Base-by-base conservation (phyloP, 1,139 yeast species). In the Magnusiomyces paraingens region DNA sequence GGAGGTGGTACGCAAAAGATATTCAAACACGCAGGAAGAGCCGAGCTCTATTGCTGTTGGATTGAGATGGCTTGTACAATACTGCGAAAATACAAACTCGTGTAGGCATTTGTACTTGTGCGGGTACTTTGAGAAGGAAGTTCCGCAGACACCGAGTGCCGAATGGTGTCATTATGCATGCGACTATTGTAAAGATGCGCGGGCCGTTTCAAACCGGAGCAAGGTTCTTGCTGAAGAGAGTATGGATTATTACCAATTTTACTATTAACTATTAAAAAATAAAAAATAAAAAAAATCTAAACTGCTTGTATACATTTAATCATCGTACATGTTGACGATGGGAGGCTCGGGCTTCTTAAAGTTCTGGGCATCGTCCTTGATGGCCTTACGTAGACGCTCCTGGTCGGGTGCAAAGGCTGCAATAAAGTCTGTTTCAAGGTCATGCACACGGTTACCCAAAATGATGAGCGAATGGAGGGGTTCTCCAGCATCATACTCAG, bases 401-500 rank as follows among this genome's bases (percentile, higher is more conserved):
- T 50, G 48, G 62, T 76, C 77, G 38, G 59, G 53, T 39, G 87
- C 85, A 70, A 82, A 93, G 62, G 83, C 93, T 57, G 84, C 74
- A 69, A 93, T 73, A 66, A 84, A 93, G 62, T 91, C 97, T 64
- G 89, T 73, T 69, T 93, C 99, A 59, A 93, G 77, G 57, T 93
- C 98, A 66, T 93, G 99, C 32, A 90, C 93, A 67, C 88, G 91
- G 77, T 95, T 83, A 39, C 99, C 99, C 57, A 91, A 76, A 73
- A 93, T 84, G 49, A 93, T 82, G 63, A 93, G 78, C 3, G 98
- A 88, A 69, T 93, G 99, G 62, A 93, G 75, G 35, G 99, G 99
- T 63, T 84, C 96, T 26, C 99, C 99, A 11, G 95, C 81, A 61
- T 91, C 97, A 65, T 87, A 90, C 52, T 80, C 80, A 10, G 86